Evolutionary conservation across 257 asterid genomes (phyloP).

Genomic region (Cynanchum wilfordii): DNA sequence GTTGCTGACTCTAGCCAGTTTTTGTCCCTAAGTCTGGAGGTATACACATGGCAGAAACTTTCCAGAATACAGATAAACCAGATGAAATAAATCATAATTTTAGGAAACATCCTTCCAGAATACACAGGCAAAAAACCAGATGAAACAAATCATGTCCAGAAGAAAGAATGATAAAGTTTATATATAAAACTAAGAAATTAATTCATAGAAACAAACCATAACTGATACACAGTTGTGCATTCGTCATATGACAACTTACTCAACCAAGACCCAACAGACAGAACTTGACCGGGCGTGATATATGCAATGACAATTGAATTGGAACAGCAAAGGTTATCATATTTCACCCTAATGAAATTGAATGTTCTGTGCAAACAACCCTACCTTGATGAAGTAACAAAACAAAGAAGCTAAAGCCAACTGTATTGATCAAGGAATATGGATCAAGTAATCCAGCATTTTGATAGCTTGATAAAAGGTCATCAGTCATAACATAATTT

Average conservation of each 20-base stretch:
- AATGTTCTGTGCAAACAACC: not conserved
- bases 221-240: not conserved
- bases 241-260: not conserved
- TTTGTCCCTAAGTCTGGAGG: too few species aligned
- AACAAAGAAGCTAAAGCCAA: not conserved
- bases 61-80: not conserved
- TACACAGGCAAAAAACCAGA: too few species aligned
- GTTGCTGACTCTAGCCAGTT: conserved; percentile 72
- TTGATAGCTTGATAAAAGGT: not conserved
- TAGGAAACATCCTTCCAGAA: too few species aligned
- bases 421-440: not conserved
- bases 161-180: not conserved
- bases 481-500: not conserved
- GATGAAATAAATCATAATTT: too few species aligned
- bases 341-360: not conserved
- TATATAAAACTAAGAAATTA: not conserved
- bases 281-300: not conserved
- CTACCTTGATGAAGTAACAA: not conserved
- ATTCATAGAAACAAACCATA: not conserved
- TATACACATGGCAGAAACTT: conserved; percentile 13
- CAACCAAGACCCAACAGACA: not conserved
- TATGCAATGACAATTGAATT: not conserved
- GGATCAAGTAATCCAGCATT: too few species aligned
- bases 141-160: not conserved
- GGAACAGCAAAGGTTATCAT: not conserved